Evolutionary conservation across 176 grass and related monocot species (phyloP).

Genomic region (Juncus inflexus): DNA sequence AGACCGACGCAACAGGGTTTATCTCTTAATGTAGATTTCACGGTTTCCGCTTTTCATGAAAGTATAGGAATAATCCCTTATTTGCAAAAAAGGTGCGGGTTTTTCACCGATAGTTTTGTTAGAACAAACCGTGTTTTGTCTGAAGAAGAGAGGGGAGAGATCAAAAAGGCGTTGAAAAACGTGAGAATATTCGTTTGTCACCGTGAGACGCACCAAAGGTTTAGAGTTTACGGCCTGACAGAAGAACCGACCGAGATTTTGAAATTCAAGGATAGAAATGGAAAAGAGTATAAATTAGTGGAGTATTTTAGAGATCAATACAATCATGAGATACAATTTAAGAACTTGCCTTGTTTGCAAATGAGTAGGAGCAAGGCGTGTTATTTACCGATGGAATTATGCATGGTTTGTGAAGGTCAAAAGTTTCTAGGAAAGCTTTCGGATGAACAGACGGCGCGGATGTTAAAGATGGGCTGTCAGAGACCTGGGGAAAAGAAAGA

Average conservation of each 20-base stretch:
- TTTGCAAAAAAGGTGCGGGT: conserved; percentile 80
- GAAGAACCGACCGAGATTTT: conserved; percentile 72
- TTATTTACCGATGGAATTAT: conserved; percentile 93
- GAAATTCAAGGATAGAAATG: conserved; percentile 78
- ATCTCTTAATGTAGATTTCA: conserved; percentile 89
- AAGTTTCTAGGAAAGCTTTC: conserved; percentile 90
- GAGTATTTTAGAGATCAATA: conserved; percentile 94
- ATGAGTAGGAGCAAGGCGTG: conserved; percentile 87
- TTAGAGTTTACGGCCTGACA: conserved; percentile 67
- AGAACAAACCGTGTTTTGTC: conserved; percentile 48
- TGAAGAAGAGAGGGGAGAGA: conserved; percentile 64
- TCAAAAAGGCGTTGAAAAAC: conserved; percentile 84
- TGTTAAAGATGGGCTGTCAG: conserved; percentile 88
- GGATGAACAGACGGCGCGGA: conserved; percentile 74
- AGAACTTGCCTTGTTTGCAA: conserved; percentile 91
- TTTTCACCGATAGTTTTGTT: conserved; percentile 62
- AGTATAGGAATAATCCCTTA: conserved; percentile 73
- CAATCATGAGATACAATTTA: conserved; percentile 93
- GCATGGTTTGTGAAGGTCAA: conserved; percentile 83
- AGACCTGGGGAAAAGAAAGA: conserved; percentile 73
- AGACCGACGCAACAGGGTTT: conserved; percentile 86
- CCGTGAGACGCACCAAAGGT: conserved; percentile 81
- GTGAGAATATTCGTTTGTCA: conserved; percentile 80
- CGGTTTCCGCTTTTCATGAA: conserved; percentile 78
- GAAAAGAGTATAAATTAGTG: conserved; percentile 66